Evolutionary conservation across 306 rosid species (phyloP).

Genomic region (Biancaea sappan): DNA sequence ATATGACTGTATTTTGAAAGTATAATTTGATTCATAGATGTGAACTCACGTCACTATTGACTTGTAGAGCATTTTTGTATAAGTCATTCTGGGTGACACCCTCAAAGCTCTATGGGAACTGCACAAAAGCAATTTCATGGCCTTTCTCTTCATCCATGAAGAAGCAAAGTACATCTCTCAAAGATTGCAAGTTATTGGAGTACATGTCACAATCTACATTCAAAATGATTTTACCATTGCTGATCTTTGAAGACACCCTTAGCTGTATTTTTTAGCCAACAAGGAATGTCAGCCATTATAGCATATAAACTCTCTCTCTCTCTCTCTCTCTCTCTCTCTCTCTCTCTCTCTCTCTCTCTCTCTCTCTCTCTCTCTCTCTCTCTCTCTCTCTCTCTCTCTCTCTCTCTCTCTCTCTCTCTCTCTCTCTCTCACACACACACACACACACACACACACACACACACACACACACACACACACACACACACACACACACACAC

Average conservation of each 20-base stretch:
- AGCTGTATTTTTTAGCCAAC: conserved; percentile 45
- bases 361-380: too few species aligned
- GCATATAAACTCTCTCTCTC: too few species aligned
- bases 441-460: too few species aligned
- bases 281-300: not conserved
- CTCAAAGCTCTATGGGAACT: conserved; percentile 61
- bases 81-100: conserved; percentile 70
- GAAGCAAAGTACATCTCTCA: conserved; percentile 77
- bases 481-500: too few species aligned
- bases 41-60: conserved; percentile 52
- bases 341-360: too few species aligned
- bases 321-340: too few species aligned
- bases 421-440: too few species aligned
- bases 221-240: conserved; percentile 70
- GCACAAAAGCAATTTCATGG: conserved; percentile 72
- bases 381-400: too few species aligned
- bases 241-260: conserved; percentile 82
- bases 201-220: conserved; percentile 92
- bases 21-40: not conserved
- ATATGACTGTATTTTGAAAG: too few species aligned
- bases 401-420: too few species aligned
- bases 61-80: conserved; percentile 43
- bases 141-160: conserved; percentile 80
- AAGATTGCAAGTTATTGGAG: conserved; percentile 68
- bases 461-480: too few species aligned